A percentile compares a stretch with the other conserved stretches of the same genome.
Conservation (phyloP, 345 rosid species). For the Brassica cretica region DNA sequence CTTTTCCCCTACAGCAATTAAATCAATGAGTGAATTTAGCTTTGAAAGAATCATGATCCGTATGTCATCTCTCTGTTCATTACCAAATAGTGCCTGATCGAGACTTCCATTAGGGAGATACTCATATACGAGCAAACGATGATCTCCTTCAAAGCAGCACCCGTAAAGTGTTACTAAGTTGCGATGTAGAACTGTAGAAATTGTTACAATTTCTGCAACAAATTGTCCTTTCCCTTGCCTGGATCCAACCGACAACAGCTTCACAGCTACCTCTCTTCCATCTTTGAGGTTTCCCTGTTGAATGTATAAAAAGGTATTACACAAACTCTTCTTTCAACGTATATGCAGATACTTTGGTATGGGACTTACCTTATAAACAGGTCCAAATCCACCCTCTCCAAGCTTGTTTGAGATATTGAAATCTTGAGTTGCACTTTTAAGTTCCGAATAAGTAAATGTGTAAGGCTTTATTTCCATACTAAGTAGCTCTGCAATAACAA, state of each 20-base stretch:
- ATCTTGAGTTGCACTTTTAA: conserved; percentile 63
- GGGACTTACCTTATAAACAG: conserved; percentile 56
- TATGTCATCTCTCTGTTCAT: not conserved
- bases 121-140: conserved; percentile 57
- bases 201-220: conserved; percentile 60
- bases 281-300: conserved; percentile 42
- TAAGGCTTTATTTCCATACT: conserved; percentile 56
- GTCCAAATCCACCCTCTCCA: conserved; percentile 87
- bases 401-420: conserved; percentile 60
- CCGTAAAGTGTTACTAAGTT: conserved; percentile 44
- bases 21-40: conserved; percentile 3
- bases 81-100: conserved; percentile 41
- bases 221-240: conserved; percentile 73
- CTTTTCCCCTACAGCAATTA: conserved; percentile 41
- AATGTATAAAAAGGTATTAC: not conserved
- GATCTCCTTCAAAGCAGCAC: conserved; percentile 42
- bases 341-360: not conserved
- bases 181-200: conserved; percentile 39
- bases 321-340: not conserved
- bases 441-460: conserved; percentile 61
- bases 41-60: not conserved
- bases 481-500: conserved; percentile 48
- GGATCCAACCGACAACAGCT: conserved; percentile 60
- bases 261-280: conserved; percentile 59
- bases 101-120: conserved; percentile 62